phyloP scores from a whole-genome alignment of 2,329 filamentous ascomycete genomes.

The Rugonectria rugulosa region DNA sequence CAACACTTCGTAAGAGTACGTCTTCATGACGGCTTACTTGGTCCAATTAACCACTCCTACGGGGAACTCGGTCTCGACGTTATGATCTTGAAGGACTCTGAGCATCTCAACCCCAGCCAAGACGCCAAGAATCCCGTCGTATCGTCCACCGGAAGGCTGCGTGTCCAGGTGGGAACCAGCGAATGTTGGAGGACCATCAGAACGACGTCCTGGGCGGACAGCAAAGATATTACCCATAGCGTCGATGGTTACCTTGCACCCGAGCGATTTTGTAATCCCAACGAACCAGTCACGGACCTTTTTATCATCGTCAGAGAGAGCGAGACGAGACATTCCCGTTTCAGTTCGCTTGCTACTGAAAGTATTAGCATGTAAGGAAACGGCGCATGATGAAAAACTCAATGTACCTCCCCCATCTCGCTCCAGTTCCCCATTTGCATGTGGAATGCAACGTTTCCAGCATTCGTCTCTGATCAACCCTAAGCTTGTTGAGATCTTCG shows the following conservation, averaged over 20 bases:
- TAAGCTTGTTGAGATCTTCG: constrained; percentile 28
- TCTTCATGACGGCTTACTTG: constrained; percentile 54
- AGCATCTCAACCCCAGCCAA: constrained; percentile 77
- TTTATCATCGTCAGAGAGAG: constrained; percentile 79
- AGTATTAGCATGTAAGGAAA: background rate
- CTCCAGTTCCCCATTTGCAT: constrained; percentile 30
- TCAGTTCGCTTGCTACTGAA: constrained; percentile 50
- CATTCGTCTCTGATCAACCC: constrained; percentile 27
- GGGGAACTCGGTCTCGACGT: constrained; percentile 72
- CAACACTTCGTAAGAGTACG: background rate
- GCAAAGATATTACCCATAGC: constrained; percentile 85
- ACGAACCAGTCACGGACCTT: constrained; percentile 81
- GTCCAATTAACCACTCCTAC: constrained; percentile 83
- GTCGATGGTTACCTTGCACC: constrained; percentile 69
- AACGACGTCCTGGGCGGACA: constrained; percentile 66
- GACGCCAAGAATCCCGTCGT: constrained; percentile 81
- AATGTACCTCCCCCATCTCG: constrained; percentile 32
- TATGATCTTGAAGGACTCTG: constrained; percentile 70
- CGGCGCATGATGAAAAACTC: background rate
- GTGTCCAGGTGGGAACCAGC: constrained; percentile 76
- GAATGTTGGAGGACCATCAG: constrained; percentile 66
- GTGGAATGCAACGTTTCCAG: constrained; percentile 36
- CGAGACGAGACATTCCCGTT: constrained; percentile 80
- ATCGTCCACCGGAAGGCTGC: constrained; percentile 70
- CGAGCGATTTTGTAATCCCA: constrained; percentile 67